These are phyloP conservation scores for Vigna unguiculata DNA, from an alignment of 306 rosid species.

Conservation along the genomic window DNA sequence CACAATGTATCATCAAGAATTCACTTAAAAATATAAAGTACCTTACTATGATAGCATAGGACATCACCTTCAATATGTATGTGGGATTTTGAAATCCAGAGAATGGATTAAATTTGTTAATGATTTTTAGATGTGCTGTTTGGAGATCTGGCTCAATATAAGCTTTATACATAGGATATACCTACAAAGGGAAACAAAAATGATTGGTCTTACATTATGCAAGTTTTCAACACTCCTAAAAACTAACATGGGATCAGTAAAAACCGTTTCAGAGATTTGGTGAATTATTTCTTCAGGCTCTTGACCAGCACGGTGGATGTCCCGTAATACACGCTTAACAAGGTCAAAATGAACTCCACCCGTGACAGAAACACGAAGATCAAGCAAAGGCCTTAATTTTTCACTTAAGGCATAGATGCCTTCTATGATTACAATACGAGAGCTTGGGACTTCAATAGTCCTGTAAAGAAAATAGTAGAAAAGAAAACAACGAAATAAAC, in stretches of 20 bases:
- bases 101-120: slow-evolving; percentile 94
- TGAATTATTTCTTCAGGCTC: slow-evolving; percentile 98
- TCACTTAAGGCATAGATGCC: slow-evolving; percentile 96
- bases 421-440: slow-evolving; percentile 85
- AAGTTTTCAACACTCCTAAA: slow-evolving; percentile 30
- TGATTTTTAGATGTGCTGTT: slow-evolving; percentile 94
- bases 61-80: slow-evolving; percentile 82
- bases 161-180: slow-evolving; percentile 99
- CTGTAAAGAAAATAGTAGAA: slow-evolving; percentile 58
- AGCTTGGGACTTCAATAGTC: slow-evolving; percentile 87
- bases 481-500: slow-evolving; percentile 30
- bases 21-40: slow-evolving; percentile 26
- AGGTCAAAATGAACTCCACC: slow-evolving; percentile 99
- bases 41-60: slow-evolving; percentile 18
- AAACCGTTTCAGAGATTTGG: slow-evolving; percentile 98
- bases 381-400: slow-evolving; percentile 84
- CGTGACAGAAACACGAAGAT: slow-evolving; percentile 95
- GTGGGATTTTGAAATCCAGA: slow-evolving; percentile 95
- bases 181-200: slow-evolving; percentile 57
- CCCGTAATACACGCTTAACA: slow-evolving; percentile 96
- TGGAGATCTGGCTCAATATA: slow-evolving; percentile 98
- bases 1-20: slow-evolving; percentile 28
- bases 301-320: slow-evolving; percentile 98
- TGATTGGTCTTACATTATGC: slow-evolving; percentile 14
- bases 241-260: slow-evolving; percentile 50